Evolutionary conservation across 164 flowering plant species (phyloP).

Genomic region (Nymphaea colorata): DNA sequence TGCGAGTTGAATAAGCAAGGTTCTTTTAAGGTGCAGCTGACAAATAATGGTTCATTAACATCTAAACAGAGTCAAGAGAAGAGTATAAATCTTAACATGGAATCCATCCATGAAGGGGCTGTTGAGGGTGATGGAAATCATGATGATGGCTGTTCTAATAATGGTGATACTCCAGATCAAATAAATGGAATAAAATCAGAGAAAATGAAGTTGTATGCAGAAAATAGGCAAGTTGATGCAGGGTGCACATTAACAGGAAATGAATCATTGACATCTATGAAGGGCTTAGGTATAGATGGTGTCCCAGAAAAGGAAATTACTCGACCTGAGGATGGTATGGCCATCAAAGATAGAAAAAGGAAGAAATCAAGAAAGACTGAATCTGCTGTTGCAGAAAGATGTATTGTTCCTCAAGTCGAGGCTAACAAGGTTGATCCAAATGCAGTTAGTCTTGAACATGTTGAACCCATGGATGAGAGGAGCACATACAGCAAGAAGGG

Average conservation of each 20-base stretch:
- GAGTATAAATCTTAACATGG: too few species aligned
- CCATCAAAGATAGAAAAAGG: not conserved
- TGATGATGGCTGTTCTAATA: not conserved
- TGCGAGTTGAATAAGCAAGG: too few species aligned
- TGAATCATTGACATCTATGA: not conserved
- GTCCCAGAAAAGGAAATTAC: not conserved
- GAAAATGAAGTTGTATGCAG: constrained; percentile 1
- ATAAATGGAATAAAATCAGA: constrained; percentile 3
- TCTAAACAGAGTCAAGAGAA: too few species aligned
- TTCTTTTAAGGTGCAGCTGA: too few species aligned
- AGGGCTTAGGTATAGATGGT: not conserved
- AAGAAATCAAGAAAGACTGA: not conserved
- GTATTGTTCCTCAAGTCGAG: not conserved
- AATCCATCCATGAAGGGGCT: not conserved
- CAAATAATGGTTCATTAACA: too few species aligned
- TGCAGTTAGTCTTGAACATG: not conserved
- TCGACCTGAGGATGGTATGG: not conserved
- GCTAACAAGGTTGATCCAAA: not conserved
- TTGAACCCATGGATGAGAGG: not conserved
- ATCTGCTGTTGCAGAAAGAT: not conserved
- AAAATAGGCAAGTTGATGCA: constrained; percentile 4
- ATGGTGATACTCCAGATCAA: not conserved
- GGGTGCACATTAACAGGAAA: constrained; percentile 2
- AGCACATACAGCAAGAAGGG: not conserved
- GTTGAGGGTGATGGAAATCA: not conserved